Percentiles rank a stretch among this genome's conserved stretches.
These are phyloP conservation scores for Andrographis paniculata DNA, from an alignment of 305 asterid species.

Conservation along the genomic window DNA sequence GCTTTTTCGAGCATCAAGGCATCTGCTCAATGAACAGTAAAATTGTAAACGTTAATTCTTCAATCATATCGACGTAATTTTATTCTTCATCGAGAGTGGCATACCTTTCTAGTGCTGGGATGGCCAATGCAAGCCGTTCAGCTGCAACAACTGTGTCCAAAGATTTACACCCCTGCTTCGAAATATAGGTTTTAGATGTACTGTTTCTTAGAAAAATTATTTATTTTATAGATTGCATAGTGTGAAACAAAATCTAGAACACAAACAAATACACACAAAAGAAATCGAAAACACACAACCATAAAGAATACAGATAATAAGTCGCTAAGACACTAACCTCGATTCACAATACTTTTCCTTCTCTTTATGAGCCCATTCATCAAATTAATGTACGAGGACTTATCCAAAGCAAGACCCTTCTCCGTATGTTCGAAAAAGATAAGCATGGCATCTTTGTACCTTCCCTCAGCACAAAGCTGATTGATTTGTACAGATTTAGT, in stretches of 20 bases:
- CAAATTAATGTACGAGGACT: constrained; percentile 52
- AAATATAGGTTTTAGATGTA: background rate
- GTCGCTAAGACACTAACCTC: no score
- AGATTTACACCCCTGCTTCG: constrained; percentile 69
- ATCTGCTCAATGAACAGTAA: constrained; percentile 45
- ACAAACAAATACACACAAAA: no score
- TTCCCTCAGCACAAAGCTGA: constrained; percentile 61
- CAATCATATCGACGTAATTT: constrained; percentile 15
- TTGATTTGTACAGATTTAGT: constrained; percentile 49
- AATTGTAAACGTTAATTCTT: constrained; percentile 23
- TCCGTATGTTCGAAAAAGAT: constrained; percentile 42
- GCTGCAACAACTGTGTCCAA: constrained; percentile 75
- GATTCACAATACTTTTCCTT: constrained; percentile 50
- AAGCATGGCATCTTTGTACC: constrained; percentile 83
- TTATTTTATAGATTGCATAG: no score
- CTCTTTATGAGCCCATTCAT: constrained; percentile 80
- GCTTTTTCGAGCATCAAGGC: constrained; percentile 60
- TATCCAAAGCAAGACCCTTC: constrained; percentile 49
- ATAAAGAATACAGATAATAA: no score
- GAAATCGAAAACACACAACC: no score
- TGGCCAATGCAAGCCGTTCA: constrained; percentile 77
- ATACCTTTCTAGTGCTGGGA: constrained; percentile 67
- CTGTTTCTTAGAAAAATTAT: no score
- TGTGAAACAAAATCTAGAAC: constrained; percentile 8
- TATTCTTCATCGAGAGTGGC: constrained; percentile 18